Base-by-base conservation (phyloP, 139 green algal species). In the Ulvella scutata region DNA sequence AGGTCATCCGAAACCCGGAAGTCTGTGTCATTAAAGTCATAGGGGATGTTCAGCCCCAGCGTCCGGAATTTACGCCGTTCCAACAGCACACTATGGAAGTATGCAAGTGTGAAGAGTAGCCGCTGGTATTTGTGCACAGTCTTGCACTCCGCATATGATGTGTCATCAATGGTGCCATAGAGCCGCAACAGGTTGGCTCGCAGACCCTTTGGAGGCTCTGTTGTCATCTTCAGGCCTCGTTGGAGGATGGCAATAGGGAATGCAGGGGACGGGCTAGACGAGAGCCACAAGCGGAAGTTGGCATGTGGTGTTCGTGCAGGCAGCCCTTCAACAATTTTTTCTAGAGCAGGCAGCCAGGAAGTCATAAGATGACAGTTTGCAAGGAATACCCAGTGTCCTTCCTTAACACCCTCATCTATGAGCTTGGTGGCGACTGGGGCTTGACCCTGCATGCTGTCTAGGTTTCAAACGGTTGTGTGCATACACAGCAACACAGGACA, bases 21-120 rank as follows among this genome's bases (percentile, higher is more conserved):
- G 81, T 96, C 91, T 33, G 90, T 95, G 82, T 96, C 91, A 75
- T 95, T 94, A 87, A 96, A 96, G 82, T 95, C 90, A 75, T 96
- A 95, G 40, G 87, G 85, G 74, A 95, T 92, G 86, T 96, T 96
- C 73, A 95, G 80, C n/a, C 91, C 91, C 23, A 96, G 82, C 33
- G 84, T 90, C 39, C 88, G 79, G 85, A 96, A 95, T 82, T 94
- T 95, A 75, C 88, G 85, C 3, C 91, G 84, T 84, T 96, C 91
- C 51, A 95, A 81, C 74, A 96, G 78, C 67, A 92, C 86, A 29
- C 73, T 82, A 86, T 96, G 91, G 88, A 95, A 96, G 89, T 91
- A 94, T 35, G 80, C 82, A 23, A 96, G 83, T 23, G 87, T 76
- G 79, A 95, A 96, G 59, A 95, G 80, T 75, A 96, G 87, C 89